Conservation (phyloP, 2,329 filamentous ascomycete genomes). For the Shiraia sp. region DNA sequence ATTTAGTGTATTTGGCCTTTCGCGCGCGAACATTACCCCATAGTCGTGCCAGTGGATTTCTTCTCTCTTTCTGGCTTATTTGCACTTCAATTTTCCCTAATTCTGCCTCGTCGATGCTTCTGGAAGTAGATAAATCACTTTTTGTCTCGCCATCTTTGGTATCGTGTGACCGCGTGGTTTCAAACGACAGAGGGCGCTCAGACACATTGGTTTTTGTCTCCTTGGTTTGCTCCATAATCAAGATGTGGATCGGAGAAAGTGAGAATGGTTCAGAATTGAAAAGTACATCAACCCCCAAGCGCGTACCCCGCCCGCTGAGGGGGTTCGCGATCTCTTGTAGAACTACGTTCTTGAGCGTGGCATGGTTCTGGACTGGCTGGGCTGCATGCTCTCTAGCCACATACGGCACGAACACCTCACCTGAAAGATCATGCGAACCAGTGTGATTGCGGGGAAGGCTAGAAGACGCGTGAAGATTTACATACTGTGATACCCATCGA, state of each 20-base stretch:
- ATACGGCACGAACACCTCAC: not conserved
- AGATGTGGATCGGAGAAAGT: not conserved
- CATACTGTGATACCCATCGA: no score
- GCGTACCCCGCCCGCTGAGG: not conserved
- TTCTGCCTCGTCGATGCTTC: no score
- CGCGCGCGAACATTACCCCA: conserved; percentile 5
- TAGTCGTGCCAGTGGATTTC: no score
- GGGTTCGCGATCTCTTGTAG: conserved; percentile 3
- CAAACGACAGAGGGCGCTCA: conserved; percentile 6
- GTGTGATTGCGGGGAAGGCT: not conserved
- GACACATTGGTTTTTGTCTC: conserved; percentile 6
- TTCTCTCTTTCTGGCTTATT: no score
- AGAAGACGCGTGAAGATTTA: conserved; percentile 1
- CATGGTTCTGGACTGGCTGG: conserved; percentile 5
- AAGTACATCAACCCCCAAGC: no score
- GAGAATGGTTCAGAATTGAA: not conserved
- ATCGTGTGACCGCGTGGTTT: conserved; percentile 1
- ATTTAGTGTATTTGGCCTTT: conserved; percentile 1
- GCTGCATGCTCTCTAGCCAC: conserved; percentile 2
- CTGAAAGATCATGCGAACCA: not conserved
- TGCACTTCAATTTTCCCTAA: no score
- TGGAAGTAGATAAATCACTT: no score
- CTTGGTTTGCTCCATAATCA: conserved; percentile 6
- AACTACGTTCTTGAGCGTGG: not conserved
- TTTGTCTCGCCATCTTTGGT: conserved; percentile 9